These are phyloP conservation scores for Ammopiptanthus mongolicus DNA, from an alignment of 306 rosid species.

Conservation along the genomic window DNA sequence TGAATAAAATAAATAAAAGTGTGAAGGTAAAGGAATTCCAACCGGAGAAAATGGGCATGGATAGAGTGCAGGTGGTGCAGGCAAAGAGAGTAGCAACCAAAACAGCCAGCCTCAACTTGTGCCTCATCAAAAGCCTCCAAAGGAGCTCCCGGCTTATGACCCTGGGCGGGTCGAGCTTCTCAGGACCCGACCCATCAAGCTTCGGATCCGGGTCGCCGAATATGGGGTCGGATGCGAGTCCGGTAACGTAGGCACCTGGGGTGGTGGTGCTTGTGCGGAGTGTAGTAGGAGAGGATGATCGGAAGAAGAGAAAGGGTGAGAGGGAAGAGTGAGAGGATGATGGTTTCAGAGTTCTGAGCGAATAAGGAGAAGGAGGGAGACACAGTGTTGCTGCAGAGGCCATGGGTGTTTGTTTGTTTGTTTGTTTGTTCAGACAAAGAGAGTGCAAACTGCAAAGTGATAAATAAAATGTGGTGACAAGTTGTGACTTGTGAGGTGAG, in stretches of 20 bases:
- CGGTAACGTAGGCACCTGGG: slow-evolving; percentile 62
- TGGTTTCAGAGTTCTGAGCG: slow-evolving; percentile 12
- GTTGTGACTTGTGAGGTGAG: no score
- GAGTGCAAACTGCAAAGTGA: no score
- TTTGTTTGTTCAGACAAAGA: no score
- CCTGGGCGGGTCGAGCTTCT: slow-evolving; percentile 15
- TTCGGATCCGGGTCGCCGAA: slow-evolving; percentile 48
- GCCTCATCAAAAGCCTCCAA: slow-evolving; percentile 52
- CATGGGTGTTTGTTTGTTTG: slow-evolving; percentile 17
- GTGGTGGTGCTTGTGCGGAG: not conserved
- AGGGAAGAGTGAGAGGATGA: slow-evolving; percentile 3
- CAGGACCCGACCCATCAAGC: slow-evolving; percentile 22
- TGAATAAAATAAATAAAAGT: not conserved
- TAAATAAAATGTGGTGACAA: no score
- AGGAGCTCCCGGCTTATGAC: slow-evolving; percentile 54
- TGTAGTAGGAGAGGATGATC: not conserved
- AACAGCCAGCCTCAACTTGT: slow-evolving; percentile 55
- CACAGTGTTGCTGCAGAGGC: slow-evolving; percentile 27
- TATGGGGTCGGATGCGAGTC: slow-evolving; percentile 75
- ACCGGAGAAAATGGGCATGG: slow-evolving; percentile 92
- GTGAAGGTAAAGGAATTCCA: not conserved
- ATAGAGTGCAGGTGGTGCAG: slow-evolving; percentile 79
- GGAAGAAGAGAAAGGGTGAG: slow-evolving; percentile 6
- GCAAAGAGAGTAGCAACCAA: slow-evolving; percentile 54
- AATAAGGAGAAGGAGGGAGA: slow-evolving; percentile 15